Conservation (phyloP, 2,329 filamentous ascomycete genomes). For the Metarhizium sp. region DNA sequence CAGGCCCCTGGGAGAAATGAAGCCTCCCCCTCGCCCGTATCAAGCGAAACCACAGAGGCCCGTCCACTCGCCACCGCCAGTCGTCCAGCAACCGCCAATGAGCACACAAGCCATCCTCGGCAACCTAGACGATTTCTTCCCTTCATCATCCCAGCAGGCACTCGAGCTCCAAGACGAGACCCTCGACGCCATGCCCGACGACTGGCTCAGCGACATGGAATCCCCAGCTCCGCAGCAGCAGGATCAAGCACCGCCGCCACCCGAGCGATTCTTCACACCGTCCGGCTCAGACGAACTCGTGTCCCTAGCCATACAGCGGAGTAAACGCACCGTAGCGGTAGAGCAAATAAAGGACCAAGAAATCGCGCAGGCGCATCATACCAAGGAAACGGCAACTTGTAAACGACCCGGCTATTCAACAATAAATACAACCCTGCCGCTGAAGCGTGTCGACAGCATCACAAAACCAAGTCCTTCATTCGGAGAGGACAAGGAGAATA, state of each 20-base stretch:
- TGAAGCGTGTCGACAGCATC: neutral
- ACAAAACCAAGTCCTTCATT: neutral
- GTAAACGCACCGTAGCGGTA: constrained; percentile 22
- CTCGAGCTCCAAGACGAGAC: constrained; percentile 39
- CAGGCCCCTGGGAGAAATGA: neutral
- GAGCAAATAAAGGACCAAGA: constrained; percentile 19
- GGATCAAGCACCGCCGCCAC: constrained; percentile 4
- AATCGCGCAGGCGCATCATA: constrained; percentile 10
- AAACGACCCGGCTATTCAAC: neutral
- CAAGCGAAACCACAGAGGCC: neutral
- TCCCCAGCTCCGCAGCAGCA: constrained; percentile 7
- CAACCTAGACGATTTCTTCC: constrained; percentile 44
- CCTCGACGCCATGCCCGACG: neutral
- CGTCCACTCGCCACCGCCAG: constrained; percentile 4
- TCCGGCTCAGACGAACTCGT: constrained; percentile 25
- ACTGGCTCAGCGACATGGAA: neutral
- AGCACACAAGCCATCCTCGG: constrained; percentile 46
- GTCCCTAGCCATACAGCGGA: constrained; percentile 24
- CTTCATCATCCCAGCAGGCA: constrained; percentile 45
- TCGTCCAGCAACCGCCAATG: constrained; percentile 18
- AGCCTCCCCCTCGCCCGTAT: neutral
- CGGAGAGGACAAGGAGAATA: constrained; percentile 16
- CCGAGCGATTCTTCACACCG: constrained; percentile 26
- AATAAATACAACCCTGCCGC: neutral
- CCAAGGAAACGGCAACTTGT: neutral